phyloP scores from a whole-genome alignment of 148 eudicot species.

The Spergularia bocconei region DNA sequence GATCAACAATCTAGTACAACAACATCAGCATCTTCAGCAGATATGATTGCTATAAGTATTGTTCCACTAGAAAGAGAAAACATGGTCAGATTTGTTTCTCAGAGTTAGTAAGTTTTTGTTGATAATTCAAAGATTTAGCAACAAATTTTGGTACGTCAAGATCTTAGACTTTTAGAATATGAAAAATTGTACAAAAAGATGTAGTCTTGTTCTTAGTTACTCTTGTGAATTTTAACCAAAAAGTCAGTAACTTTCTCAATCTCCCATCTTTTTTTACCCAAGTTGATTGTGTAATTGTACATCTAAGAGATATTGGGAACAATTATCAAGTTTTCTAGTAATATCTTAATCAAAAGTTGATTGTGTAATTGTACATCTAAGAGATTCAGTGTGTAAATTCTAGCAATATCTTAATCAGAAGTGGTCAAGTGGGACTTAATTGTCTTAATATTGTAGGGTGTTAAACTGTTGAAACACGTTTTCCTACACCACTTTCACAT shows the following conservation, averaged over 20 bases:
- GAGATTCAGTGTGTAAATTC: too few relatives aligned
- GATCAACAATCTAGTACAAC: slow-evolving; percentile 24
- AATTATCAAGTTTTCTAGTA: too few relatives aligned
- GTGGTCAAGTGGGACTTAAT: too few relatives aligned
- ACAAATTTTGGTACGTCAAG: background rate
- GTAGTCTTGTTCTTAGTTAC: slow-evolving; percentile 1
- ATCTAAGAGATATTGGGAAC: too few relatives aligned
- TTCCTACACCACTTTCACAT: too few relatives aligned
- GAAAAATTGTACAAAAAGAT: slow-evolving; percentile 4
- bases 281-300: too few relatives aligned
- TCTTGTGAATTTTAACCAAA: background rate
- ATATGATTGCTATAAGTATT: slow-evolving; percentile 16
- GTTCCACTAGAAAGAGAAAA: slow-evolving; percentile 23
- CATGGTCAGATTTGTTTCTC: slow-evolving; percentile 8
- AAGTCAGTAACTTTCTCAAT: background rate
- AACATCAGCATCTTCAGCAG: slow-evolving; percentile 7
- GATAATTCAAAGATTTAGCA: background rate
- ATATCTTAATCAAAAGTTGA: too few relatives aligned
- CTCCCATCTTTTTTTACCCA: background rate
- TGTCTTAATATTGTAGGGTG: too few relatives aligned
- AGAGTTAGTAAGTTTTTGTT: slow-evolving; percentile 2
- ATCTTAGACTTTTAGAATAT: background rate
- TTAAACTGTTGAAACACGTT: too few relatives aligned
- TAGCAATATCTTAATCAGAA: too few relatives aligned
- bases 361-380: too few relatives aligned